Evolutionary conservation across 208 protist species (phyloP), one percentile per base, ranked within the genome.

Genomic region (Leishmania martiniquensis): DNA sequence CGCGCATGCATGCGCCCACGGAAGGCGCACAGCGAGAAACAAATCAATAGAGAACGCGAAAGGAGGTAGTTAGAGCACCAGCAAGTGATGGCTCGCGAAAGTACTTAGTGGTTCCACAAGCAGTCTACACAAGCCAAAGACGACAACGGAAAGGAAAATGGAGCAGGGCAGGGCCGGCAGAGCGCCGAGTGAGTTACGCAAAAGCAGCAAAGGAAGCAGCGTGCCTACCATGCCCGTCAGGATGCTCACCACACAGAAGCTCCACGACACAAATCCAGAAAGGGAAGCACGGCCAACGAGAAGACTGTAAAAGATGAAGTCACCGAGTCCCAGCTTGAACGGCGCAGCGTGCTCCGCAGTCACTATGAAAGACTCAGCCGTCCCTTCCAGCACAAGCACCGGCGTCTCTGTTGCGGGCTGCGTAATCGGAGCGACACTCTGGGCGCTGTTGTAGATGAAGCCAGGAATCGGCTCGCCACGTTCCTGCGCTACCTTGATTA

Each of bases 241-340:
- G 51, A 97, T 66, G 55, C 86, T 80, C 15, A 93, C 44, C 7
- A 91, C 72, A 60, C 81, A 91, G 63, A 92, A 91, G n/a, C 84
- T 74, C 82, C 85, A 94, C 55, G 87, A 75, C 29, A 96, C 68
- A 59, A 91, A 86, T 69, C 88, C 80, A 29, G 84, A 89, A 9
- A 70, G 44, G 9, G 85, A 85, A 13, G 92, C 89, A 51, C 81
- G 87, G 29, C 87, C 91, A 32, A 92, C 87, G 52, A 98, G 83
- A 29, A 98, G 70, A 72, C 89, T 89, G 82, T 96, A 98, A 84
- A 98, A 98, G 44, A 96, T 89, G 68, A 98, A 97, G 76, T 98
- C 94, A 17, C 94, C 94, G 15, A 98, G 75, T 6, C 94, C 94
- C 1, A 98, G 84, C 76, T 96, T 90, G 81, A 95, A 92, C 9